phyloP scores from a whole-genome alignment of 2,329 filamentous ascomycete genomes.

The Claviceps cyperi region DNA sequence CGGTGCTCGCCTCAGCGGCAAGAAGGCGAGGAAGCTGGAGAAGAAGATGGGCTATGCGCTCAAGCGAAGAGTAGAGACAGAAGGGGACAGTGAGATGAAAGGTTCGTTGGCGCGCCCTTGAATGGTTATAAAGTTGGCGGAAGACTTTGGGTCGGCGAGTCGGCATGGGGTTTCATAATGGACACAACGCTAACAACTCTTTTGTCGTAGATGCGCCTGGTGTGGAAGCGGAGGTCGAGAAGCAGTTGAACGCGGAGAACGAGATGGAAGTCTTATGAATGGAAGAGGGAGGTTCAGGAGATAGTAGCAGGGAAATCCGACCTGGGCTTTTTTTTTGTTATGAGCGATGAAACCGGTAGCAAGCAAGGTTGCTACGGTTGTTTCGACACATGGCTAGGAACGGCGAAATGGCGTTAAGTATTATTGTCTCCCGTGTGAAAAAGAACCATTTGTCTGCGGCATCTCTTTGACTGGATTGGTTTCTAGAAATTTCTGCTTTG shows the following conservation, averaged over 20 bases:
- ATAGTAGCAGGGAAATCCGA: too few relatives aligned
- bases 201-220: conserved; percentile 9
- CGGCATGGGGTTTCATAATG: neutral
- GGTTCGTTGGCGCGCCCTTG: conserved; percentile 16
- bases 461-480: too few relatives aligned
- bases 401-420: too few relatives aligned
- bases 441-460: too few relatives aligned
- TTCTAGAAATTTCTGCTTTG: too few relatives aligned
- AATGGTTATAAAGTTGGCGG: too few relatives aligned
- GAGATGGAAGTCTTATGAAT: conserved; percentile 9
- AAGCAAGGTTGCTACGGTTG: too few relatives aligned
- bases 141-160: neutral
- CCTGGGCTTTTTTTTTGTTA: neutral
- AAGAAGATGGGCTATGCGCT: conserved; percentile 37
- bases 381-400: too few relatives aligned
- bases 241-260: conserved; percentile 8
- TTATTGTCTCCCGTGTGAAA: too few relatives aligned
- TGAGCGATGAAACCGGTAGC: neutral
- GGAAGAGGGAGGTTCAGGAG: too few relatives aligned
- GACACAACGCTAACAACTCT: neutral
- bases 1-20: conserved; percentile 33
- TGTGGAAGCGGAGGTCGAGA: conserved; percentile 2
- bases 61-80: conserved; percentile 35
- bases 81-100: conserved; percentile 35
- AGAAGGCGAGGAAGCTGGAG: conserved; percentile 42